Base-by-base conservation (phyloP, 768 basidiomycete species). In the Lactarius psammicola region DNA sequence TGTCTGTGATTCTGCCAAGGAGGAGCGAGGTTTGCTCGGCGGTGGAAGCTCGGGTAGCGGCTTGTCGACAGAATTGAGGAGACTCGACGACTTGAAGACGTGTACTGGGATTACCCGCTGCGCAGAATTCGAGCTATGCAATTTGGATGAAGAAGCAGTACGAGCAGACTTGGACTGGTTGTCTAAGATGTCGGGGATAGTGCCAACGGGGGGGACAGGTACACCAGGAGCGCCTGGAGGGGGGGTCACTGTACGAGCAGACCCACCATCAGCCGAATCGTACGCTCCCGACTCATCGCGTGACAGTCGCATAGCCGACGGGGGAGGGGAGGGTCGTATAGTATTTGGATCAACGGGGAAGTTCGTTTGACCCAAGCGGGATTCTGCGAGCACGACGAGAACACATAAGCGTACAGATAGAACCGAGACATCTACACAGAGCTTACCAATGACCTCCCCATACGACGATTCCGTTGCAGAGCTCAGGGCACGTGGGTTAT, bases 241-340 rank as follows among this genome's bases (percentile, higher is more conserved):
- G 53, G 75, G 76, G 62, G 80, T 74, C 65, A 72, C 70, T 68
- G 76, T 65, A 75, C 76, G 74, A 67, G 76, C 76, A 58, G 82
- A 75, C 40, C 78, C 78, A 31, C 80, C 80, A 42, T 69, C 68
- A 61, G 34, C 56, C 6, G 66, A 62, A 36, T 55, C 60, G 23
- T 28, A 36, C 10, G 34, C n/a, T 23, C 26, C 49, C n/a, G 59
- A 64, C n/a, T 64, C 69, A 56, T 60, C 23, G 10, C 33, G 46
- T 18, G 67, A 65, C 13, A 59, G 59, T 9, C 82, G 79, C n/a
- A 88, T 71, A 20, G 89, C 89, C 26, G 89, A 90, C 1, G 76
- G 78, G 28, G 89, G 85, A 46, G 88, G 89, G 15, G 89, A 90
- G 23, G 85, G 82, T 26, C 82, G 81, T 63, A 87, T 85, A 13